phyloP scores from a whole-genome alignment of 345 rosid genomes.

The Eutrema yunnanense region DNA sequence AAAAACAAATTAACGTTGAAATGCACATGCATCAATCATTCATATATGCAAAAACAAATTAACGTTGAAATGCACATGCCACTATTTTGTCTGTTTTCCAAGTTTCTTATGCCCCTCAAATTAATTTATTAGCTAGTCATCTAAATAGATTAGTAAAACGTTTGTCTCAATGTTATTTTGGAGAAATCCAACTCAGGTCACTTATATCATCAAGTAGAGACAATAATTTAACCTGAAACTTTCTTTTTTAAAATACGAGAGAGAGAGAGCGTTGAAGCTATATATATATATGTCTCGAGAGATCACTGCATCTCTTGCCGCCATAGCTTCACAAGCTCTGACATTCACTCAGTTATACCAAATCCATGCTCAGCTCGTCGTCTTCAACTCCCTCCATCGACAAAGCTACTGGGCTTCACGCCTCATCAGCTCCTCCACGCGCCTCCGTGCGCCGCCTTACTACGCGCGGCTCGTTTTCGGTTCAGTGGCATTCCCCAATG shows the following conservation, averaged over 20 bases:
- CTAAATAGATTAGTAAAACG: background rate
- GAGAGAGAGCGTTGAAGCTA: background rate
- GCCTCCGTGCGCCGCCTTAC: conserved; percentile 28
- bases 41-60: background rate
- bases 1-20: background rate
- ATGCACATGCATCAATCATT: conserved; percentile 11
- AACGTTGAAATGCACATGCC: conserved; percentile 17
- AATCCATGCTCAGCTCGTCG: conserved; percentile 34
- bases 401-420: conserved; percentile 29
- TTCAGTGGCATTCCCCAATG: conserved; percentile 15
- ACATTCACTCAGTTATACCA: conserved; percentile 23
- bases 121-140: background rate
- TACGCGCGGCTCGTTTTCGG: conserved; percentile 20
- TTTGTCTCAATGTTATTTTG: no score
- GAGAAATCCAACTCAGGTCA: background rate
- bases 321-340: conserved; percentile 1
- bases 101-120: background rate
- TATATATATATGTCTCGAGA: conserved; percentile 19
- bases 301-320: conserved; percentile 14
- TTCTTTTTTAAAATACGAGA: background rate
- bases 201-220: no score
- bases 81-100: background rate
- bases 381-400: conserved; percentile 29
- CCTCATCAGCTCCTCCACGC: conserved; percentile 30
- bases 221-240: no score